Evolutionary conservation across 768 basidiomycete genomes (phyloP), one percentile per base, ranked within the genome.

Genomic region (Crassisporium funariophilum): DNA sequence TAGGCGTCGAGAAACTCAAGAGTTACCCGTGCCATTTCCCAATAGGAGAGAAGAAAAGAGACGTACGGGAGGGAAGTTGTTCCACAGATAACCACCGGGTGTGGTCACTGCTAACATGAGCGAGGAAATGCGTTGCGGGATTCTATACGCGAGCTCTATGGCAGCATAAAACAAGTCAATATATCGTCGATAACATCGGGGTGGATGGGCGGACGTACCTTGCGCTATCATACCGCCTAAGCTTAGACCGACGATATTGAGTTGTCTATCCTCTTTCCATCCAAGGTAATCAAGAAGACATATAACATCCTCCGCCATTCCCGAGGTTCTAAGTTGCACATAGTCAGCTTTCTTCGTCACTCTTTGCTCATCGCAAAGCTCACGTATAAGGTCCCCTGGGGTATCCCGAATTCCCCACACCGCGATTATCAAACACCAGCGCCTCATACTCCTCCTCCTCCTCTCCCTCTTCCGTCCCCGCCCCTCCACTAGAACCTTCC

Each of bases 191-290:
- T 17, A 38, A 38, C 5, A 39, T 27, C 22, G n/a, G 34, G 16
- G 49, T 17, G 24, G 12, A 23, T 31, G 29, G 15, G 16, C 23
- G n/a, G 7, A 45, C 54, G 23, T 49, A 85, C 86, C 84, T 67
- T 88, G 86, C 0, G 87, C 81, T 40, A 90, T 88, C 90, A 91
- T 92, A 4, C 90, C 90, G 2, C 91, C 91, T 4, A 93, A 63
- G 29, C 87, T 90, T 17, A 81, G 66, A 6, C 91, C 86, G 16
- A 92, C 83, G 23, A 92, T 64, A 56, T 91, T 83, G 5, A 93
- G 35, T 38, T 76, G 75, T 4, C 78, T 77, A 8, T 77, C 65
- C 5, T 61, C 73, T 0, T 77, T 88, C 88, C 90, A 93, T 2
- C 79, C 84, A 5, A 93, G 52, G 53, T 81, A 77, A 55, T 92